Conservation (phyloP, 2,329 filamentous ascomycete genomes). For the Penicillium sp. region DNA sequence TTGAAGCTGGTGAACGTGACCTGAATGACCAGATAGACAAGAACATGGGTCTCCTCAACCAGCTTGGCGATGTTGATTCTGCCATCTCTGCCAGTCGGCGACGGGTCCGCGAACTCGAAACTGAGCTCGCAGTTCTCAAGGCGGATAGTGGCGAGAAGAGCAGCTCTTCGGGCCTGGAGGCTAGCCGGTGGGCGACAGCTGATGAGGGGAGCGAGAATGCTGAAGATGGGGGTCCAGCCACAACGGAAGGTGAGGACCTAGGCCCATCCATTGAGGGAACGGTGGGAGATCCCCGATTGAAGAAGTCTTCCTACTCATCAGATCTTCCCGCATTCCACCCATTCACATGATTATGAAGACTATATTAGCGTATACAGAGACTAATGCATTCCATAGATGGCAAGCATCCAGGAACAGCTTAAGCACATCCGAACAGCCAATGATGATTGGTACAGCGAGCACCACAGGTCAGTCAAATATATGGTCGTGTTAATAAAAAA, state of each 20-base stretch:
- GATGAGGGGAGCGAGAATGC: conserved; percentile 29
- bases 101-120: conserved; percentile 40
- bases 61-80: conserved; percentile 40
- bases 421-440: conserved; percentile 46
- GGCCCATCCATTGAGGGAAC: conserved; percentile 49
- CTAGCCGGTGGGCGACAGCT: conserved; percentile 44
- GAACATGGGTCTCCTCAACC: conserved; percentile 41
- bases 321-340: conserved; percentile 32
- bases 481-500: not conserved
- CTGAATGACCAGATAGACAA: conserved; percentile 42
- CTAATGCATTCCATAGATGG: conserved; percentile 41
- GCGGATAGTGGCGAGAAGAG: conserved; percentile 31
- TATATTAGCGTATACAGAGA: conserved; percentile 16
- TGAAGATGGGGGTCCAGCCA: conserved; percentile 36
- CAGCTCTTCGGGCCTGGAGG: conserved; percentile 32
- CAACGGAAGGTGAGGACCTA: conserved; percentile 48
- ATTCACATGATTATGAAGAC: conserved; percentile 30
- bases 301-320: conserved; percentile 30
- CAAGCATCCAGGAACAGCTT: conserved; percentile 49
- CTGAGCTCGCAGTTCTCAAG: conserved; percentile 39
- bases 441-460: conserved; percentile 46
- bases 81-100: conserved; percentile 36
- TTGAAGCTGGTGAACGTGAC: conserved; percentile 35
- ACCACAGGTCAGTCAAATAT: conserved; percentile 37
- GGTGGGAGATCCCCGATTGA: conserved; percentile 46